These are phyloP conservation scores for Coleophoma cylindrospora DNA, from an alignment of 2,329 filamentous ascomycete species.

Conservation along the genomic window DNA sequence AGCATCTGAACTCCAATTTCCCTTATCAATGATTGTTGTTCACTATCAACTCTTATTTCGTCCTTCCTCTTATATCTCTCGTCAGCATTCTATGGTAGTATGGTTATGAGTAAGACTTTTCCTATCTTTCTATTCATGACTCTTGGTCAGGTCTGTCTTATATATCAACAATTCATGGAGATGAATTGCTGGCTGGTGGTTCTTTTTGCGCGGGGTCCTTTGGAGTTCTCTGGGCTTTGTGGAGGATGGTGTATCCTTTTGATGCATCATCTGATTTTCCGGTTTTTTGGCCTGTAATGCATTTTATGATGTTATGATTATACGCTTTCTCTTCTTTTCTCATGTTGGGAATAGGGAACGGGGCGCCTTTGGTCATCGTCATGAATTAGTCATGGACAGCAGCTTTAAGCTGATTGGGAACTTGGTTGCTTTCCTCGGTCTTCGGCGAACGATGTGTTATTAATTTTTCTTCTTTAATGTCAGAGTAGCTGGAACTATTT, in stretches of 20 bases:
- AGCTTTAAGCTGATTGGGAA: too few relatives aligned
- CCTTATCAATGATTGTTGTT: slow-evolving; percentile 4
- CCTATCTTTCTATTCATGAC: slow-evolving; percentile 1
- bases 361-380: not conserved
- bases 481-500: too few relatives aligned
- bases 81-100: slow-evolving; percentile 6
- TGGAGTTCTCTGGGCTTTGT: not conserved
- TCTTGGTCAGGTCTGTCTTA: not conserved
- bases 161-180: not conserved
- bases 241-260: not conserved
- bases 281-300: not conserved
- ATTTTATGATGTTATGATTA: not conserved
- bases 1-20: slow-evolving; percentile 5
- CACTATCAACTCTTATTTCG: not conserved
- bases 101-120: slow-evolving; percentile 11
- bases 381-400: too few relatives aligned
- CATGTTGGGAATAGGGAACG: not conserved
- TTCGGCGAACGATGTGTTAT: too few relatives aligned
- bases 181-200: not conserved
- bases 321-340: not conserved
- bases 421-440: too few relatives aligned
- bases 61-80: slow-evolving; percentile 2
- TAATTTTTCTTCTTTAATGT: too few relatives aligned
- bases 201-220: not conserved
- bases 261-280: not conserved